Evolutionary conservation across 1,284 basidiomycete genomes (phyloP), one percentile per base, ranked within the genome.

Genomic region (Xanthoconium separans): DNA sequence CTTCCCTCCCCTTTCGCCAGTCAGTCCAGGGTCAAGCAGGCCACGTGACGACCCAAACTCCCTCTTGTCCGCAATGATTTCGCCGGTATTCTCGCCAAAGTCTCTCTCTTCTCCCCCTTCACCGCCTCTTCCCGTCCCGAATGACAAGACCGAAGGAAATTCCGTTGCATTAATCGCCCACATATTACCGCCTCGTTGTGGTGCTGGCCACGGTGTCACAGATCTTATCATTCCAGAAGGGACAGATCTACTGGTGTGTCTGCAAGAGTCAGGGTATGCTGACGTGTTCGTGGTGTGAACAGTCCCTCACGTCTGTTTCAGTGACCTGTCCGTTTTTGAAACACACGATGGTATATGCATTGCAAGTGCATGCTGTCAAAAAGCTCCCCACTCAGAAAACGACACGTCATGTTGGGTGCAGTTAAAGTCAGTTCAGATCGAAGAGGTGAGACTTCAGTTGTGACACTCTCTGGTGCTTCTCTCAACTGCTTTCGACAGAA

Each of bases 171-270:
- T 86, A 8, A 69, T 70, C 20, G 80, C 72, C 50, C 86, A 85
- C 55, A 69, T 83, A 39, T 66, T 86, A 33, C 81, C 84, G 2
- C 73, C 77, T 7, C 68, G 63, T 11, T 67, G 72, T 39, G 76
- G 78, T 6, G 43, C 52, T 24, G 68, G 70, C 5, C 69, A 75
- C 51, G 64, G 75, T 13, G 72, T 85, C 3, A 71, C 76, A 33
- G 74, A 75, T 33, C 62, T 87, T 40, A 65, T 75, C 24, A 48
- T 76, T 16, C 66, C 84, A 18, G 69, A 76, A n/a, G 69, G 73
- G 31, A 69, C 71, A 16, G 60, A 71, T 12, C 68, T 79, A 45
- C 57, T 87, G 43, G 68, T 79, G 3, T 77, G 77, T 30, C 65
- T 89, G 30, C 82, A 84, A 27, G 66, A 71, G 48, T 69, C 67